Evolutionary conservation across 768 basidiomycete genomes (phyloP).

Genomic region (Chlorophyllum brunneum): DNA sequence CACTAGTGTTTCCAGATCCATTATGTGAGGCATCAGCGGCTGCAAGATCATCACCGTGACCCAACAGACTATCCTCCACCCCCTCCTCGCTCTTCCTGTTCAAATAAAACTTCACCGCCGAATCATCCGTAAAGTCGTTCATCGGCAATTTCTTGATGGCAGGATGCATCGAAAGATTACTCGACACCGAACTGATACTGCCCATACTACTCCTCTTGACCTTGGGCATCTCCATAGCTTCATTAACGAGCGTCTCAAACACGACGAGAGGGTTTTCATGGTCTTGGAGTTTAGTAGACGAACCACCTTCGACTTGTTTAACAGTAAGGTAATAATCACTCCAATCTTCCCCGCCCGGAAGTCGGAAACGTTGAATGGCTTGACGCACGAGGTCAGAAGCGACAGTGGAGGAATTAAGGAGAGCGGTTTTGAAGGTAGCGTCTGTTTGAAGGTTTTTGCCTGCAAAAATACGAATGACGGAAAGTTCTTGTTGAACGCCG

Average conservation of each 20-base stretch:
- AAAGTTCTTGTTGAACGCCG: constrained; percentile 69
- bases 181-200: constrained; percentile 90
- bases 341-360: constrained; percentile 58
- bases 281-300: constrained; percentile 66
- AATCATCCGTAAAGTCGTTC: constrained; percentile 98
- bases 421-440: constrained; percentile 96
- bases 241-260: constrained; percentile 82
- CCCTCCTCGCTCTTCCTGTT: constrained; percentile 53
- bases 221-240: constrained; percentile 76
- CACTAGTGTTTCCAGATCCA: constrained; percentile 13
- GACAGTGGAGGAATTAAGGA: constrained; percentile 84
- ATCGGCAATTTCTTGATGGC: constrained; percentile 92
- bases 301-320: constrained; percentile 88
- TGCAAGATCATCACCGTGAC: constrained; percentile 40
- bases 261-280: constrained; percentile 83
- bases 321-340: constrained; percentile 85
- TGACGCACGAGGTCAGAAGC: constrained; percentile 84
- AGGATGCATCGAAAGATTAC: constrained; percentile 91
- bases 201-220: constrained; percentile 93
- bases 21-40: constrained; percentile 32
- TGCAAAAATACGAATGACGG: constrained; percentile 94
- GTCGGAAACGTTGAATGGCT: constrained; percentile 90
- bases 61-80: constrained; percentile 35
- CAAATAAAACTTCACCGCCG: constrained; percentile 93
- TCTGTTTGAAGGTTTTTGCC: constrained; percentile 89